Evolutionary conservation across 441 rosid species (phyloP).

Genomic region (Gossypium aridum): DNA sequence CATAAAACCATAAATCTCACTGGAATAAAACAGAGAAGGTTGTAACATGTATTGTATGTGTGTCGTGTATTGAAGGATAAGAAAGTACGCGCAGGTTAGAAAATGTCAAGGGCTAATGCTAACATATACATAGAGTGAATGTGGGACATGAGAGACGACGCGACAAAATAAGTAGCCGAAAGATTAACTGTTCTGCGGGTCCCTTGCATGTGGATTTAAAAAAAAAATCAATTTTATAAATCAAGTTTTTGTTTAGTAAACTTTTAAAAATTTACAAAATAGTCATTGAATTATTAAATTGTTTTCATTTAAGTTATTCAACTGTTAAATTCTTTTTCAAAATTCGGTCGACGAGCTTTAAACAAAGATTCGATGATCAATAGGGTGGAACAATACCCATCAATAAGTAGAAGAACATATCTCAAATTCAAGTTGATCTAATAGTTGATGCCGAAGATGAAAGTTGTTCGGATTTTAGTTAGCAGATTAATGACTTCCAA

Average conservation of each 20-base stretch:
- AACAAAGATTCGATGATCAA: no score
- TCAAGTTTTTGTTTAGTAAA: not conserved
- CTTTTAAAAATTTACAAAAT: no score
- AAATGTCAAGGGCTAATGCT: not conserved
- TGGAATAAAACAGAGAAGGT: slow-evolving; percentile 23
- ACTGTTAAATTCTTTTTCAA: no score
- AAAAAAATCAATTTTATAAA: not conserved
- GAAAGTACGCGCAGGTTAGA: slow-evolving; percentile 18
- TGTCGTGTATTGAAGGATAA: slow-evolving; percentile 23
- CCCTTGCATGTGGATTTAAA: slow-evolving; percentile 12
- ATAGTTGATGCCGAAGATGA: no score
- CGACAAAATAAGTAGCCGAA: slow-evolving; percentile 42
- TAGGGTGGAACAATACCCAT: fast-evolving
- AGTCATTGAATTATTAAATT: not conserved
- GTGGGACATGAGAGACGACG: slow-evolving; percentile 31
- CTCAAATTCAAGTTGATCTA: no score
- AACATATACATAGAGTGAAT: slow-evolving; percentile 3
- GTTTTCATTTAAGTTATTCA: not conserved
- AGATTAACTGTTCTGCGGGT: slow-evolving; percentile 29
- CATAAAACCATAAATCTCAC: slow-evolving; percentile 18
- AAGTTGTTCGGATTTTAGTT: no score
- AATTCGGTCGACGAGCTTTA: no score
- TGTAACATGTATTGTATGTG: not conserved
- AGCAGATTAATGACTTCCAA: no score
- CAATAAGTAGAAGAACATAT: no score